Evolutionary conservation across 1,284 basidiomycete species (phyloP), one percentile per base, ranked within the genome.

Genomic region (Boletus holoroseus): DNA sequence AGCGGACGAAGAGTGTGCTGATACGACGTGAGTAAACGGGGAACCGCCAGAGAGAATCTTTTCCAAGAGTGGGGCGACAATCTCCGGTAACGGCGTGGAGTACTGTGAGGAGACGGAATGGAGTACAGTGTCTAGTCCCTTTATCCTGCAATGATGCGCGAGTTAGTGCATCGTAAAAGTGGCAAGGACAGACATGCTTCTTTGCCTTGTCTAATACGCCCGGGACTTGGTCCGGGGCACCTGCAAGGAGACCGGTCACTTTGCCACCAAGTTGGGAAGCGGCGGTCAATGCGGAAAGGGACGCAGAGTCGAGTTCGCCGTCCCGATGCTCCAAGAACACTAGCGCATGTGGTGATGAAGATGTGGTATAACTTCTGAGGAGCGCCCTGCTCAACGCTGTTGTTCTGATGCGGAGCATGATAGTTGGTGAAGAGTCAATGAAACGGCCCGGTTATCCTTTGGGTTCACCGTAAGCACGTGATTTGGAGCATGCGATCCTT

Each of bases 271-370:
- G 78, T 60, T 88, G 78, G 57, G 82, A 74, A 1, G 94, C 94
- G 26, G 94, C 94, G 1, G 91, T 91, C 57, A 98, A 72, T 32
- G 95, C 94, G 30, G 88, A 91, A 51, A 96, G 78, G n/a, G 89
- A 88, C 8, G 82, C 84, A 5, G 91, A 79, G 56, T 93, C 91
- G 59, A 98, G 79, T 58, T 79, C 77, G 42, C 92, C 93, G 47
- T 81, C 77, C 52, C 82, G 83, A 69, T 97, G 92, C 71, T 97
- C 95, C 54, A 97, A 75, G 61, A 91, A 88, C 44, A 97, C 83
- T 16, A 97, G 80, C 0, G 91, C 81, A 67, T 86, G 81, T 0
- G 84, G 81, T 18, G 79, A 73, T 1, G 74, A 54, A 24, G 75
- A 65, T 2, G 81, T 78, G 2, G 83, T 76, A 61, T 85, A 87